A percentile compares a stretch with the other conserved stretches of the same genome.
Evolutionary conservation across 2,329 filamentous ascomycete genomes (phyloP).

Genomic region (Eutypella sp.): DNA sequence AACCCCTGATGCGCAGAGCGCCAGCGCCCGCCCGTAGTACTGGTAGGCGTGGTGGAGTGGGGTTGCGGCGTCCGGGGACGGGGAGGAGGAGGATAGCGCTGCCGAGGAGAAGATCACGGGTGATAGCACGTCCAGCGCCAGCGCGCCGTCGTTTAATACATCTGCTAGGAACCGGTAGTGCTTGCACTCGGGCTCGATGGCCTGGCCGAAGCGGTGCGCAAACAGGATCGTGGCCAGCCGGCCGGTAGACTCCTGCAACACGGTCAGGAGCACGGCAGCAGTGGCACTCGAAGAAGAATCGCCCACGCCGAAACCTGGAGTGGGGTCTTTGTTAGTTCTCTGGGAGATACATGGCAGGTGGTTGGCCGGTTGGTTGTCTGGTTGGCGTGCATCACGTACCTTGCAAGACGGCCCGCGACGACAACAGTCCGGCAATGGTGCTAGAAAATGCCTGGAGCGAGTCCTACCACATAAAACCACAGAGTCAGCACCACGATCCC

Average conservation of each 20-base stretch:
- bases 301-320: slow-evolving; percentile 64
- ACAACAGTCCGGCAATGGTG: slow-evolving; percentile 73
- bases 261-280: slow-evolving; percentile 73
- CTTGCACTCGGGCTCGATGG: slow-evolving; percentile 87
- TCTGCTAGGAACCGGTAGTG: slow-evolving; percentile 83
- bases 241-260: slow-evolving; percentile 76
- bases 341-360: no score
- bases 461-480: slow-evolving; percentile 37
- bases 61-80: background rate
- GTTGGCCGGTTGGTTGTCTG: slow-evolving; percentile 15
- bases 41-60: slow-evolving; percentile 44
- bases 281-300: slow-evolving; percentile 76
- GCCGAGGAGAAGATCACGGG: slow-evolving; percentile 46
- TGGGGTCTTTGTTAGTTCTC: no score
- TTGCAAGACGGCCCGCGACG: slow-evolving; percentile 77
- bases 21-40: slow-evolving; percentile 39
- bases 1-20: slow-evolving; percentile 46
- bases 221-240: slow-evolving; percentile 82
- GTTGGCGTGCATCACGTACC: slow-evolving; percentile 29
- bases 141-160: slow-evolving; percentile 80
- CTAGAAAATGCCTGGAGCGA: slow-evolving; percentile 81
- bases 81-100: background rate
- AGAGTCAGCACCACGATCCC: background rate
- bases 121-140: slow-evolving; percentile 79
- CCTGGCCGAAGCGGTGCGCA: slow-evolving; percentile 73